phyloP scores from a whole-genome alignment of 345 rosid genomes.

The Dipteronia dyeriana region DNA sequence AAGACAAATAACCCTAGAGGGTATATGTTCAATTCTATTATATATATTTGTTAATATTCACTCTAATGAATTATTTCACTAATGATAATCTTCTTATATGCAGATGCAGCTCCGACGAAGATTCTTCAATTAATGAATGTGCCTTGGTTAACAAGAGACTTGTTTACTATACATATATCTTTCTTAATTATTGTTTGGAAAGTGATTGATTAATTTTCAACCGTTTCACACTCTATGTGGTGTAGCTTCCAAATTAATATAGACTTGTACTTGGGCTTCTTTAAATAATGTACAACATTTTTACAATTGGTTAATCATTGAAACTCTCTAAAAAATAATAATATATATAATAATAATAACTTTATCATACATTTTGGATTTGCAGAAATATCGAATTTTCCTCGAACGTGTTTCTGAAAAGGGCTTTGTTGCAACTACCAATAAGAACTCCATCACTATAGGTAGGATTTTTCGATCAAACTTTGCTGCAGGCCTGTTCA shows the following conservation, averaged over 20 bases:
- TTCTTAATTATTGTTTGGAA: not conserved
- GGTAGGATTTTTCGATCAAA: constrained; percentile 29
- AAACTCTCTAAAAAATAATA: too few relatives aligned
- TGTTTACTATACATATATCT: not conserved
- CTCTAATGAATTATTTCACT: not conserved
- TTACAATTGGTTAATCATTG: too few relatives aligned
- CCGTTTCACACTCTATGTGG: too few relatives aligned
- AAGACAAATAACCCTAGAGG: constrained; percentile 53
- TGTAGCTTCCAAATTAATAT: too few relatives aligned
- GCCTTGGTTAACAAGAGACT: constrained; percentile 68
- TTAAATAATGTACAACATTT: not conserved
- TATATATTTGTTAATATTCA: too few relatives aligned
- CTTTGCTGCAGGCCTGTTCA: constrained; percentile 26
- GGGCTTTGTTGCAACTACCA: constrained; percentile 13
- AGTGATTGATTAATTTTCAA: not conserved
- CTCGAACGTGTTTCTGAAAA: constrained; percentile 44
- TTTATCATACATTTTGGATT: not conserved
- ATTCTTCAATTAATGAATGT: constrained; percentile 72
- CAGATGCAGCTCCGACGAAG: constrained; percentile 81
- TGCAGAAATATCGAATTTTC: constrained; percentile 73
- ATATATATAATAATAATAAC: too few relatives aligned
- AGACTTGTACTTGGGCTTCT: not conserved
- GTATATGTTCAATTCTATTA: constrained; percentile 47
- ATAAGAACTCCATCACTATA: constrained; percentile 2
- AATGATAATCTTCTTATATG: not conserved